These are phyloP conservation scores for Cupressus sempervirens DNA, from an alignment of 75 land plant genomes.

Conservation along the genomic window DNA sequence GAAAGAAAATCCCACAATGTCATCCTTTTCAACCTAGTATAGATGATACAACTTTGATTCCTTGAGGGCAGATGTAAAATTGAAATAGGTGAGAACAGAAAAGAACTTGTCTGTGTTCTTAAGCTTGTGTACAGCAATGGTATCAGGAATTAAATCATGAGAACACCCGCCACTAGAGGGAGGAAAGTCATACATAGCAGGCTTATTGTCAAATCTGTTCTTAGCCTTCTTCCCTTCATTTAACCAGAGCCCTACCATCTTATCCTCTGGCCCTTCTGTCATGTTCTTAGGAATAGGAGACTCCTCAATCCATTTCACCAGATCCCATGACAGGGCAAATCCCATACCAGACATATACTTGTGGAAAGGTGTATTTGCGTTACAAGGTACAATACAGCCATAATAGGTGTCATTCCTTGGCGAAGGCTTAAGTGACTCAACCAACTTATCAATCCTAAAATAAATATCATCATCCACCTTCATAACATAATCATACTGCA, in stretches of 20 bases:
- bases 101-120: too few relatives aligned
- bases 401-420: too few relatives aligned
- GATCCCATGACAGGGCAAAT: too few relatives aligned
- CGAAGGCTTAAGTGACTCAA: slow-evolving; percentile 26
- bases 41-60: slow-evolving; percentile 46
- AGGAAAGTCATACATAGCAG: too few relatives aligned
- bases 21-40: background rate
- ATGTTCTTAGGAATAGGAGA: slow-evolving; percentile 8
- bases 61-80: slow-evolving; percentile 32
- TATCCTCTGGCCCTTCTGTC: slow-evolving; percentile 60
- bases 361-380: slow-evolving; percentile 40
- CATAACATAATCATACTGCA: slow-evolving; percentile 77
- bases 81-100: slow-evolving; percentile 42
- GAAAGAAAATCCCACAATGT: background rate
- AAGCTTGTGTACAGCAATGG: too few relatives aligned
- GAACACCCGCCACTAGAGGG: too few relatives aligned
- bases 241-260: slow-evolving; percentile 52
- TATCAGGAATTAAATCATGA: too few relatives aligned
- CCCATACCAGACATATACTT: slow-evolving; percentile 43
- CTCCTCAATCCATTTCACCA: too few relatives aligned
- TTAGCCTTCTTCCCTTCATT: slow-evolving; percentile 1
- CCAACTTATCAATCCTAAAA: slow-evolving; percentile 43
- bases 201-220: too few relatives aligned
- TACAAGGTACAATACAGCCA: slow-evolving; percentile 65
- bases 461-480: slow-evolving; percentile 78